Conservation (phyloP, 345 rosid species). For the Brassica cretica region DNA sequence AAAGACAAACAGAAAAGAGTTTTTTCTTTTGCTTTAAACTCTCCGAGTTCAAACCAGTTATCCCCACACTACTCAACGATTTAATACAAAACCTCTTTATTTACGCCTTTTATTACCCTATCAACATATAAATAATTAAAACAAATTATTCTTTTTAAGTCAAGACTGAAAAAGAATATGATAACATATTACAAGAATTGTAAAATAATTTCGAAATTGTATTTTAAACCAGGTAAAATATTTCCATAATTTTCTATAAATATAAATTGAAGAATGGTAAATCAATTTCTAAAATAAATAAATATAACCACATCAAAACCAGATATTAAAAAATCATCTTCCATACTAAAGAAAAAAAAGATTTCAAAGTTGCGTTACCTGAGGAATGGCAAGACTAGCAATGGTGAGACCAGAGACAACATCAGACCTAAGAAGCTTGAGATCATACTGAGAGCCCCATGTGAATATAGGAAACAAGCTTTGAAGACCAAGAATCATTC, state of each 20-base stretch:
- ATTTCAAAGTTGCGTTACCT: conserved; percentile 48
- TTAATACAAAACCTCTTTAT: conserved; percentile 22
- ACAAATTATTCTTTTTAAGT: neutral
- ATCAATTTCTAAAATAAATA: neutral
- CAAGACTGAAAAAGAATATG: neutral
- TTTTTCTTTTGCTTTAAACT: neutral
- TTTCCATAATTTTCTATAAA: neutral
- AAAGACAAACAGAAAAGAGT: neutral
- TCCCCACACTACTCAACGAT: conserved; percentile 19
- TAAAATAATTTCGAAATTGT: neutral
- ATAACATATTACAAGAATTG: neutral
- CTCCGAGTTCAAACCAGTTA: conserved; percentile 22
- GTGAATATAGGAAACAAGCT: conserved; percentile 76
- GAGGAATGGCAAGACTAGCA: conserved; percentile 98
- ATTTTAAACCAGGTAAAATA: neutral
- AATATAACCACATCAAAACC: neutral
- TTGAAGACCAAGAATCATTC: conserved; percentile 61
- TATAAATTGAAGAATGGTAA: neutral
- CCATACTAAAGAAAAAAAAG: neutral
- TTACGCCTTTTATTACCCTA: neutral
- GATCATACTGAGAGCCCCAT: conserved; percentile 73
- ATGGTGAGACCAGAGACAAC: conserved; percentile 95
- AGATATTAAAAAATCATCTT: neutral
- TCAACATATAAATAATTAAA: neutral
- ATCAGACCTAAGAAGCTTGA: conserved; percentile 70